Base-by-base conservation (phyloP, 2,329 filamentous ascomycete species). In the Botrytis deweyae region DNA sequence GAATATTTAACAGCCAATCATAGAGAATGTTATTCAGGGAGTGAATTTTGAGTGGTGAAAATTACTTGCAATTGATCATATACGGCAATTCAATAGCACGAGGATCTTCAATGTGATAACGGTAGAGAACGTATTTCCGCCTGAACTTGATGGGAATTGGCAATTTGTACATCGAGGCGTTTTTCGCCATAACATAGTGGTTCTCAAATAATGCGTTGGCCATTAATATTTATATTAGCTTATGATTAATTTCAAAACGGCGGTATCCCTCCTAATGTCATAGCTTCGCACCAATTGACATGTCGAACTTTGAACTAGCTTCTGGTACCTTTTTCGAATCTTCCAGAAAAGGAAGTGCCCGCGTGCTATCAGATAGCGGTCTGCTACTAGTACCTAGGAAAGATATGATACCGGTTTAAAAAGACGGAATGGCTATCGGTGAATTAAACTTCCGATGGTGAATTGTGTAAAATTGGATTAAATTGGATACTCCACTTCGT, bases 331-430 rank as follows among this genome's bases (percentile, higher is more conserved):
- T 68, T 36, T 68, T 68, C 36, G 49, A 68, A 68, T 68, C 66
- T 68, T 68, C 66, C 66, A 68, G 66, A 68, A 68, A 16, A n/a
- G 49, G 65, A 52, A 33, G 38, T 68, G 22, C 36, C 49, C 65
- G 66, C 12, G 46, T 29, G 9, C n/a, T 38, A 38, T 68, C 55
- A 58, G 46, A 68, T 68, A 42, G 65, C 65, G 65, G 65, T 68
- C 65, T 68, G 65, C 52, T 29, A 9, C n/a, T 29, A 55, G 55
- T 25, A 52, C 25, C 49, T 55, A n/a, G 49, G 49, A 25, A 69
- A 42, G 36, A 29, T 25, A 66, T 58, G 36, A 29, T 25, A 66
- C 42, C 10, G 25, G 33, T 20, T 67, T n/a, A 22, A 12, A n/a
- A 66, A 49, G 29, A 38, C 38, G 33, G 64, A 55, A 68, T 55